Base-by-base conservation (phyloP, 345 rosid genomes). In the Clausena lansium region DNA sequence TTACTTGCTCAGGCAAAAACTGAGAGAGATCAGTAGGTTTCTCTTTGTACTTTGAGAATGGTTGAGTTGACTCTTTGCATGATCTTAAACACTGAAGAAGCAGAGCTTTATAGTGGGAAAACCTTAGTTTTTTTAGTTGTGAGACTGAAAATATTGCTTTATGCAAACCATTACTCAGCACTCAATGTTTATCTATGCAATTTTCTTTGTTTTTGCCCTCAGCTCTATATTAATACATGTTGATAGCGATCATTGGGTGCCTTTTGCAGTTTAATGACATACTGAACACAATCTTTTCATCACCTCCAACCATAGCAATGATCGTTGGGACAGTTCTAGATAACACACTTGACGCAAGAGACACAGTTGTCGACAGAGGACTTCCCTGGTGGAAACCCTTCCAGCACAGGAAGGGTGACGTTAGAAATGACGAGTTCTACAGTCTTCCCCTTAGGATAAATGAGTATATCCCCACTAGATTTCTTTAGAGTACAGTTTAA, bases 351-450 rank as follows among this genome's bases (percentile, higher is more conserved):
- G 94, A 92, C 1, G 86, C 96, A 0, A 78, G 77, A 74, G 66
- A 77, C 3, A 67, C 81, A 0, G 55, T 27, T 6, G 54, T 32
- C 0, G 99, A 89, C 67, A 89, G 99, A 87, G 99, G 98, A 79
- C 54, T 88, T 60, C 82, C 85, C 8, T 96, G 99, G 99, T 96
- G 97, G 99, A 81, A 59, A 67, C 99, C 99, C 3, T 96, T 96
- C 91, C 97, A 88, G 84, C 81, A 76, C 76, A 82, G 90, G 81
- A 41, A 83, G 3, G 97, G 99, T 41, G 99, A 96, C 45, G 3
- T 0, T 4, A 84, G 99, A 83, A 94, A 87, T 5, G 91, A 83
- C 0, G 99, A 94, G 84, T 96, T 92, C 81, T 96, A 96, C 81
- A 83, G 88, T 45, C 70, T 83, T 61, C 99, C 99, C 7, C 79